phyloP scores from a whole-genome alignment of 2,329 filamentous ascomycete species.

The Diaporthe vaccinii region DNA sequence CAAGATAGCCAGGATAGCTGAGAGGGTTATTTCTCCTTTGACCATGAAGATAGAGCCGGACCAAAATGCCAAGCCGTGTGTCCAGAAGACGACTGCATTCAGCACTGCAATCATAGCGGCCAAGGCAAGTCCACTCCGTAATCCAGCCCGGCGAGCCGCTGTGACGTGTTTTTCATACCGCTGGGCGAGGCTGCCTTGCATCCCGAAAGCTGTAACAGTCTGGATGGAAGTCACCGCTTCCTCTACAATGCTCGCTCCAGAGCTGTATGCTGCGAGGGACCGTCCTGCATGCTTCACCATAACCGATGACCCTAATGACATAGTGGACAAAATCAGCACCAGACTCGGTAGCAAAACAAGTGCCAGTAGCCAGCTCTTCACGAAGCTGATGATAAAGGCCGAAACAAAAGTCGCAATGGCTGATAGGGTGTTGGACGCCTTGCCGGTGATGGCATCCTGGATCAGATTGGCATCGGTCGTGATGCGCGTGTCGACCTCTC shows the following conservation, averaged over 20 bases:
- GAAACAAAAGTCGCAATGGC: slow-evolving; percentile 87
- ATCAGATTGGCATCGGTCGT: slow-evolving; percentile 94
- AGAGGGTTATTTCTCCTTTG: slow-evolving; percentile 73
- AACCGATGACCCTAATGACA: slow-evolving; percentile 79
- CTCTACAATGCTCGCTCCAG: slow-evolving; percentile 89
- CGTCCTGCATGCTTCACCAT: slow-evolving; percentile 86
- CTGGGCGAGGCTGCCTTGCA: slow-evolving; percentile 87
- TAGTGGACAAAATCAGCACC: slow-evolving; percentile 80
- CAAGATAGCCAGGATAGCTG: slow-evolving; percentile 84
- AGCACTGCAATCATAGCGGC: slow-evolving; percentile 85
- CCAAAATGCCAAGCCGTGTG: slow-evolving; percentile 92
- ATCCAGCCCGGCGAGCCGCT: slow-evolving; percentile 81
- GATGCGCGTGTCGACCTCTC: slow-evolving; percentile 94
- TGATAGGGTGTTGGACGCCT: slow-evolving; percentile 82
- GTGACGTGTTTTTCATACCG: slow-evolving; percentile 85
- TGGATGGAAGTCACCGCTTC: slow-evolving; percentile 95
- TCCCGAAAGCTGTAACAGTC: slow-evolving; percentile 92
- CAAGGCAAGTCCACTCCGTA: slow-evolving; percentile 79
- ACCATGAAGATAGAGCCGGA: slow-evolving; percentile 83
- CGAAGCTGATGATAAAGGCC: slow-evolving; percentile 90
- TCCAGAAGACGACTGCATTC: slow-evolving; percentile 87
- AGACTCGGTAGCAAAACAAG: slow-evolving; percentile 88
- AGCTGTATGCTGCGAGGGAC: slow-evolving; percentile 82
- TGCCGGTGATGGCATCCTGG: slow-evolving; percentile 93
- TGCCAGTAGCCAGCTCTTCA: slow-evolving; percentile 93